These are phyloP conservation scores for Boletus sp. DNA, from an alignment of 768 basidiomycete species.

Conservation along the genomic window DNA sequence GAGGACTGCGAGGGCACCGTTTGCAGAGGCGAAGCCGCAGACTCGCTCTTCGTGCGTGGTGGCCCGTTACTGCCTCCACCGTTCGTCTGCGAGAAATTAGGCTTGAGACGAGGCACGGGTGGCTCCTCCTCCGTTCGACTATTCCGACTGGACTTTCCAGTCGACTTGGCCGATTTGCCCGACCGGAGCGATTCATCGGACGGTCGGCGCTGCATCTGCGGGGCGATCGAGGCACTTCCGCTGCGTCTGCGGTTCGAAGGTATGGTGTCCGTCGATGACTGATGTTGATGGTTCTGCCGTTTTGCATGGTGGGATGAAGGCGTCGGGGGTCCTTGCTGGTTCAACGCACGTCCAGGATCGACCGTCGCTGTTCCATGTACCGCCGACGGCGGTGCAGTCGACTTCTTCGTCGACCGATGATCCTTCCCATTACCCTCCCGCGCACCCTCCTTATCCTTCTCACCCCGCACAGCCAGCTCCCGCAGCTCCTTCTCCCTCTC, in stretches of 20 bases:
- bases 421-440: constrained; percentile 17
- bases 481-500: constrained; percentile 28
- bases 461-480: constrained; percentile 11
- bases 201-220: constrained; percentile 26
- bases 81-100: constrained; percentile 21
- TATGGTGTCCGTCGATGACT: constrained; percentile 28
- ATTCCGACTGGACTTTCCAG: constrained; percentile 29
- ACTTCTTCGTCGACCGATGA: constrained; percentile 11
- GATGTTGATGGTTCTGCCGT: constrained; percentile 26
- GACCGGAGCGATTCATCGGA: constrained; percentile 43
- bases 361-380: constrained; percentile 2
- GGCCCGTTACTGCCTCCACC: constrained; percentile 13
- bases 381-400: constrained; percentile 17
- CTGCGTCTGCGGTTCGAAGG: constrained; percentile 25
- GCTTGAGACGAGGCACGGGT: constrained; percentile 31
- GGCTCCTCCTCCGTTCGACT: constrained; percentile 28
- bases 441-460: constrained; percentile 14
- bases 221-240: constrained; percentile 22
- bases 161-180: constrained; percentile 35
- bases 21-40: constrained; percentile 29
- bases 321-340: constrained; percentile 25
- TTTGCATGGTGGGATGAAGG: constrained; percentile 17
- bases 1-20: constrained; percentile 24
- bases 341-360: constrained; percentile 25
- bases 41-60: constrained; percentile 52